Evolutionary conservation across 352 stramenopile species (phyloP), one percentile per base, ranked within the genome.

Genomic region (Globisporangium rhizosaccharum): DNA sequence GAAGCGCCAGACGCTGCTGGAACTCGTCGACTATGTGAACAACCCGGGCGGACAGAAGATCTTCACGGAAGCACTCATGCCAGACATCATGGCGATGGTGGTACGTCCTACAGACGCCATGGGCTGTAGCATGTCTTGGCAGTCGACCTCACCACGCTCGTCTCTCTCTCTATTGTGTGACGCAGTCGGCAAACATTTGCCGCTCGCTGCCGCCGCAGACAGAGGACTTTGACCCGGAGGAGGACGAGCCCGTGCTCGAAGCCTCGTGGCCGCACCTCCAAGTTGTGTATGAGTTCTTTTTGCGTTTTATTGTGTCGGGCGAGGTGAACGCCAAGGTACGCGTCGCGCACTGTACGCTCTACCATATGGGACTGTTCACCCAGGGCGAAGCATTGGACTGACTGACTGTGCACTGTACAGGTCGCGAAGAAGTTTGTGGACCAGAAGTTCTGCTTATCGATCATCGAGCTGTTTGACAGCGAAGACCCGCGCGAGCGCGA

Each of bases 11-110:
- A 99, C 97, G 42, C 77, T 99, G 18, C 79, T 99, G 41, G 97
- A 99, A 72, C 85, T 99, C 7, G 96, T 99, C 28, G 97, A 99
- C 76, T 99, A 98, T 69, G 96, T 99, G 23, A 99, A 99, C 71
- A 98, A 97, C 53, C 92, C 96, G 15, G 79, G 78, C 51, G 92
- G 93, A 14, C 88, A 98, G 65, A 95, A 98, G 76, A 99, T 98
- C 63, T 99, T 99, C 62, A 98, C 95, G 14, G 95, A 98, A 69
- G 88, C 88, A 30, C 79, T 98, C 28, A 98, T 99, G 94, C 88
- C 92, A n/a, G 91, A 94, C 62, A 97, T 98, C 65, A 97, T 98
- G 72, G 66, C 74, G 44, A 94, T 94, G 85, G 85, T 94, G 71
- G 77, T 88, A 73, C 55, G 78, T 82, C 12, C 33, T 41, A 26